These are phyloP conservation scores for Syncephalastrum contaminatum DNA, from an alignment of 371 early-diverging fungal genomes.

Conservation along the genomic window DNA sequence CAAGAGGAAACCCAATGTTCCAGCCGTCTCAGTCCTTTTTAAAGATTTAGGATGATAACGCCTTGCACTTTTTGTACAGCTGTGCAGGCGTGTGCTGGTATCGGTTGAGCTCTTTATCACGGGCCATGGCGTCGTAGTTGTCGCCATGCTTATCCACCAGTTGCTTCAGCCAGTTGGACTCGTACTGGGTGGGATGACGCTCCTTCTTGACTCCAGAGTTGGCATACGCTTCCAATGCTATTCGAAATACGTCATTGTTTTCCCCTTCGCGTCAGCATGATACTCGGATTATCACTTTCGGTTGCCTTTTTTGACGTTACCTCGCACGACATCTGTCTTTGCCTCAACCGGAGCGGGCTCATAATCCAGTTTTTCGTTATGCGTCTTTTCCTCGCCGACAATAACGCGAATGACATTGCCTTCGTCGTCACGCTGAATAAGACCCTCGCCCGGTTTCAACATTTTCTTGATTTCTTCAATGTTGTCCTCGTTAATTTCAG, in stretches of 20 bases:
- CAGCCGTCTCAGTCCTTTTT: conserved; percentile 2
- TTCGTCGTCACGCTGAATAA: conserved; percentile 83
- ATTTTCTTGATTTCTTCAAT: conserved; percentile 45
- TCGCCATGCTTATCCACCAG: conserved; percentile 78
- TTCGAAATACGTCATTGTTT: conserved; percentile 6
- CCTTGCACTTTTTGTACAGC: conserved; percentile 63
- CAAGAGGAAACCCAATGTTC: too few species aligned
- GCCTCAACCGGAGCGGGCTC: conserved; percentile 52
- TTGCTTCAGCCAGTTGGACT: conserved; percentile 60
- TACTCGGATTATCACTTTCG: neutral
- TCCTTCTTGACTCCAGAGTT: conserved; percentile 48
- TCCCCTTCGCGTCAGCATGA: conserved; percentile 5
- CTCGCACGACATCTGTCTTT: conserved; percentile 64
- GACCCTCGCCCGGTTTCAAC: conserved; percentile 66
- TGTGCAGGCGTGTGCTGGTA: conserved; percentile 82
- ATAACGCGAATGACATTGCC: conserved; percentile 78
- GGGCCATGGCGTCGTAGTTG: conserved; percentile 85
- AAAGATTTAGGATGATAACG: conserved; percentile 21
- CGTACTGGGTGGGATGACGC: conserved; percentile 65
- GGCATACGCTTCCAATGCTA: conserved; percentile 60
- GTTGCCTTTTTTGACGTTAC: conserved; percentile 13
- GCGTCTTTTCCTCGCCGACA: conserved; percentile 55
- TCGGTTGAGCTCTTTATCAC: conserved; percentile 82
- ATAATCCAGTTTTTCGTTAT: conserved; percentile 60
- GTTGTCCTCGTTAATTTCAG: conserved; percentile 54